Conservation (phyloP, 208 protist species). For the Trypanosoma lewisi region DNA sequence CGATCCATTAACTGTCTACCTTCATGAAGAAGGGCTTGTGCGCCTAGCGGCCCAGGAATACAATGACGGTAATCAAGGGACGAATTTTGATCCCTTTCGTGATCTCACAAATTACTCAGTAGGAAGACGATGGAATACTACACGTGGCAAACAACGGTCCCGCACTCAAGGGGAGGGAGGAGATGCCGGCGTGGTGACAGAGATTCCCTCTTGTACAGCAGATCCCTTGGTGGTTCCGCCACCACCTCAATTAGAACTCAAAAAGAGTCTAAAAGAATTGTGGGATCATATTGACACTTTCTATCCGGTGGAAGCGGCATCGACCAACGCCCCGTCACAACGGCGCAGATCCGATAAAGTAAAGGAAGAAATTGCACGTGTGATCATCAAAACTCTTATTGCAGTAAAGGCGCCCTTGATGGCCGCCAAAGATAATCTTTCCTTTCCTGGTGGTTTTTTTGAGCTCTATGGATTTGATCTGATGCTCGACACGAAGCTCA, state of each 20-base stretch:
- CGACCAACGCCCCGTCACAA: not conserved
- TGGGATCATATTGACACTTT: conserved; percentile 53
- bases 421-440: conserved; percentile 13
- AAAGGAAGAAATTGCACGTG: conserved; percentile 52
- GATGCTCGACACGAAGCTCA: conserved; percentile 77
- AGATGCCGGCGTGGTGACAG: not conserved
- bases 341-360: conserved; percentile 42
- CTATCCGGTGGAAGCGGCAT: not conserved
- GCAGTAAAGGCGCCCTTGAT: conserved; percentile 45
- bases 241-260: conserved; percentile 37
- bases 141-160: conserved; percentile 6
- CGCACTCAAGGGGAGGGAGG: not conserved
- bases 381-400: conserved; percentile 75
- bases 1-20: conserved; percentile 87
- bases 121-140: conserved; percentile 54
- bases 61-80: conserved; percentile 14
- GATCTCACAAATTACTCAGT: conserved; percentile 94
- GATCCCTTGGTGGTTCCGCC: conserved; percentile 1
- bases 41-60: conserved; percentile 93
- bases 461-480: conserved; percentile 93
- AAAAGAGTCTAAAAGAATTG: conserved; percentile 65
- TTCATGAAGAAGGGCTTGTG: conserved; percentile 93
- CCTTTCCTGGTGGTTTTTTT: conserved; percentile 61
- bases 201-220: not conserved
- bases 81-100: conserved; percentile 51